phyloP scores from a whole-genome alignment of 2,329 filamentous ascomycete genomes.

The Fonsecaea multimorphosa region DNA sequence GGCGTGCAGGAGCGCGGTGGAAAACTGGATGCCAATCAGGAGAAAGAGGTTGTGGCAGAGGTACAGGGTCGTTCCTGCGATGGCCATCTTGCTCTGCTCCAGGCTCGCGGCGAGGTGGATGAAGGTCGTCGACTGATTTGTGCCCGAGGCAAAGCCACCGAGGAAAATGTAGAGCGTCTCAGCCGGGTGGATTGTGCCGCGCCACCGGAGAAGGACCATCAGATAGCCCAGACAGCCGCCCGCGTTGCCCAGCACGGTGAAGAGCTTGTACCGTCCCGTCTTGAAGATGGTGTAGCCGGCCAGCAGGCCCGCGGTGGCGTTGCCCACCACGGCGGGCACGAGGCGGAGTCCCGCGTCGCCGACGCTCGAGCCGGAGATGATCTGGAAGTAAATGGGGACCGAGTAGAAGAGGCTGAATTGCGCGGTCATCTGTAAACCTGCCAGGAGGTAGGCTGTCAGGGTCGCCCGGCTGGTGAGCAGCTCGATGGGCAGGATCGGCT shows the following conservation, averaged over 20 bases:
- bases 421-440: constrained; percentile 60
- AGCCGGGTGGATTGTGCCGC: constrained; percentile 61
- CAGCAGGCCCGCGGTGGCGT: constrained; percentile 66
- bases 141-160: constrained; percentile 59
- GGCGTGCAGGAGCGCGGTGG: constrained; percentile 24
- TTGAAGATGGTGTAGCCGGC: constrained; percentile 64
- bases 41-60: constrained; percentile 40
- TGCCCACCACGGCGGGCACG: constrained; percentile 70
- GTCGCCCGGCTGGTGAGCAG: constrained; percentile 57
- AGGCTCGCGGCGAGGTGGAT: constrained; percentile 58
- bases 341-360: constrained; percentile 66
- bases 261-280: constrained; percentile 65
- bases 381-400: constrained; percentile 71
- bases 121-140: constrained; percentile 55
- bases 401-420: constrained; percentile 60
- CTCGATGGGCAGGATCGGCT: constrained; percentile 47
- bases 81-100: constrained; percentile 54
- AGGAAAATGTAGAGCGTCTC: constrained; percentile 68
- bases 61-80: constrained; percentile 58
- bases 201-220: constrained; percentile 63
- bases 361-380: constrained; percentile 63
- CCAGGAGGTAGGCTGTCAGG: constrained; percentile 60
- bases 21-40: constrained; percentile 24
- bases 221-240: constrained; percentile 59
- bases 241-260: constrained; percentile 59